A percentile compares a stretch with the other conserved stretches of the same genome.
Conservation (phyloP, 2,329 filamentous ascomycete species). For the Penicillium sp. region DNA sequence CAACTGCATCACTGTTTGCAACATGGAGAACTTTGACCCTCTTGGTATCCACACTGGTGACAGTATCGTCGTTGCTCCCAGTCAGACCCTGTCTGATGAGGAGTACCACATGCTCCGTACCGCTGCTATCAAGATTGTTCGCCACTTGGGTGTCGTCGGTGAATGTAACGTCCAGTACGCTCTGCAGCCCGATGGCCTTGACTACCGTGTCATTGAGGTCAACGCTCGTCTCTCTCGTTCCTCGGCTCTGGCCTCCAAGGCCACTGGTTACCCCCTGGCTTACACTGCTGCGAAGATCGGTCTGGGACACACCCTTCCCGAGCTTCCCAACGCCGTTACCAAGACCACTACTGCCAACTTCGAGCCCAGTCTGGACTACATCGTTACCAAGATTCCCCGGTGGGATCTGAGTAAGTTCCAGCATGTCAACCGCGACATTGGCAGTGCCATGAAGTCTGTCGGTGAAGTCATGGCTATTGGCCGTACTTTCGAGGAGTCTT, state of each 20-base stretch:
- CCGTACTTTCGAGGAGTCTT: constrained; percentile 94
- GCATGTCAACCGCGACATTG: constrained; percentile 94
- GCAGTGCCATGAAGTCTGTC: constrained; percentile 96
- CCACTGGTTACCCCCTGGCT: constrained; percentile 90
- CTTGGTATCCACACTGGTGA: constrained; percentile 96
- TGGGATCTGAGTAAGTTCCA: constrained; percentile 99
- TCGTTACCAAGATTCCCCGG: constrained; percentile 95
- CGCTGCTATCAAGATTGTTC: constrained; percentile 95
- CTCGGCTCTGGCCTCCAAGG: constrained; percentile 92
- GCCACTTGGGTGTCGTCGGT: constrained; percentile 90
- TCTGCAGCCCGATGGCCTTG: constrained; percentile 87
- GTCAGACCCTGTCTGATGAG: constrained; percentile 93
- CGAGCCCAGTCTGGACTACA: constrained; percentile 92
- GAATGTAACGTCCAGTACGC: constrained; percentile 99
- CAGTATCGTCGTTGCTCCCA: constrained; percentile 94
- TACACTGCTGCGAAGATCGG: constrained; percentile 98
- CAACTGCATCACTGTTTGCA: constrained; percentile 99
- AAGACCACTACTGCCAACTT: constrained; percentile 99
- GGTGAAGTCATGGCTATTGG: constrained; percentile 99
- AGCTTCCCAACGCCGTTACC: constrained; percentile 93
- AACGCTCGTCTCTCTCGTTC: constrained; percentile 97
- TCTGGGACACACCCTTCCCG: constrained; percentile 85
- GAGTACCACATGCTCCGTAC: constrained; percentile 99
- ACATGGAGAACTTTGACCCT: constrained; percentile 98
- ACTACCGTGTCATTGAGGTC: constrained; percentile 98